Base-by-base conservation (phyloP, 768 basidiomycete species). In the Collybia sordida region DNA sequence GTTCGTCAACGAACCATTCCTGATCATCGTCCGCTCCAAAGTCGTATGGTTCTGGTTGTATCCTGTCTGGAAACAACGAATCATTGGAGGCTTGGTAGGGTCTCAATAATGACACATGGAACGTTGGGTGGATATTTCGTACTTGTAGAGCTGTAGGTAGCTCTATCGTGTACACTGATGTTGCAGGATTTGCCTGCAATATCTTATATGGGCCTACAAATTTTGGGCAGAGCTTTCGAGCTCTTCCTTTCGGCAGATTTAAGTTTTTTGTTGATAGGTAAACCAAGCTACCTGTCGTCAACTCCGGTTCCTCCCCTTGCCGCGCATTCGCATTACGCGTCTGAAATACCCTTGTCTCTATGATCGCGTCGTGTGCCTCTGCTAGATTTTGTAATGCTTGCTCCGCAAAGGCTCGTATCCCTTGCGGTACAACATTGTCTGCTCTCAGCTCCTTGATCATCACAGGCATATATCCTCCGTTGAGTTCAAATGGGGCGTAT, bases 251-350 rank as follows among this genome's bases (percentile, higher is more conserved):
- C 0, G 66, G 70, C 12, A 72, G n/a, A 0, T 50, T 56, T 0
- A 74, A 42, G 46, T 75, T 74, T 23, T 64, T 60, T 0, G 70
- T 73, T n/a, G n/a, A n/a, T n/a, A n/a, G n/a, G n/a, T n/a, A n/a
- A n/a, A n/a, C n/a, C n/a, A n/a, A n/a, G n/a, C 0, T 64, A 67
- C 2, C 72, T 17, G 31, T 67, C 72, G 0, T 73, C 69, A 1
- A 70, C 44, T 36, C 69, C 64, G 0, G 65, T 65, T 61, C 56
- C 11, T 53, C 28, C 1, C 45, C 22, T 2, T 60, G 18, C 1
- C 56, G 50, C 9, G 51, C 35, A 31, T 77, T 72, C 0, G 68
- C 62, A 0, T 67, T 48, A n/a, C 57, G 18, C 0, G 64, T 64
- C 21, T 72, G 68, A 2, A 56, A 27, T 0, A 70, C 59, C 0